A percentile compares a stretch with the other conserved stretches of the same genome.
Conservation (phyloP, 1,284 basidiomycete genomes). For the Schizopora paradoxa region DNA sequence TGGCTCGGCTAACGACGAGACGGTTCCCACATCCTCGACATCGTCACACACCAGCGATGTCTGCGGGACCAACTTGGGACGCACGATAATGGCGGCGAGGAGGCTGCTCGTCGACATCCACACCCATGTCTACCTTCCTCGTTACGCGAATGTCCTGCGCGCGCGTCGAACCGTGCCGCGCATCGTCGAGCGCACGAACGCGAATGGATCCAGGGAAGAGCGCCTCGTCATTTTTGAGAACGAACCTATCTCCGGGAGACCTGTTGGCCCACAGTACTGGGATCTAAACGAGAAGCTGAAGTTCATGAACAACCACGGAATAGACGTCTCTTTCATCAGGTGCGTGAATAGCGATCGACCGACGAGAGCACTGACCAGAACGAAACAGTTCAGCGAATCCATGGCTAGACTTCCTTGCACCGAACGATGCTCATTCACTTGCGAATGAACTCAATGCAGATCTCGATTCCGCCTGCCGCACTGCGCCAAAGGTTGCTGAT, state of each 20-base stretch:
- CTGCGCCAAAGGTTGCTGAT: constrained; percentile 41
- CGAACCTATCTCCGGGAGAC: constrained; percentile 71
- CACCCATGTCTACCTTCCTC: constrained; percentile 76
- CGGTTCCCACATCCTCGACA: too few relatives aligned
- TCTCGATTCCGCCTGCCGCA: constrained; percentile 72
- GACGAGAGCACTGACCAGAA: background rate
- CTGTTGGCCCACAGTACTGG: constrained; percentile 72
- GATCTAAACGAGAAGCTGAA: constrained; percentile 68
- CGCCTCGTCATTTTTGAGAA: constrained; percentile 70
- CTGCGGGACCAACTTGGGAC: too few relatives aligned
- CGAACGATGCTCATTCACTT: constrained; percentile 58
- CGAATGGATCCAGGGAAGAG: constrained; percentile 47
- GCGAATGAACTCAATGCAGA: constrained; percentile 70
- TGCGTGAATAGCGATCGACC: constrained; percentile 21
- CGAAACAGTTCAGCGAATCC: constrained; percentile 69
- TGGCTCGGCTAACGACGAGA: too few relatives aligned
- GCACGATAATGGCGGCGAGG: constrained; percentile 24
- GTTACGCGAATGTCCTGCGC: constrained; percentile 62
- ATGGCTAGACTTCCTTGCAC: constrained; percentile 80
- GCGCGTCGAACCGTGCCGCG: constrained; percentile 58
- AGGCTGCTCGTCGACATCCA: constrained; percentile 68
- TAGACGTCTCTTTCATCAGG: constrained; percentile 67
- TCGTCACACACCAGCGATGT: too few relatives aligned
- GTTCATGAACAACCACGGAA: constrained; percentile 75
- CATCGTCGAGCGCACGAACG: constrained; percentile 49